These are phyloP conservation scores for Rhynchosporium graminicola DNA, from an alignment of 2,329 filamentous ascomycete species.

Conservation along the genomic window DNA sequence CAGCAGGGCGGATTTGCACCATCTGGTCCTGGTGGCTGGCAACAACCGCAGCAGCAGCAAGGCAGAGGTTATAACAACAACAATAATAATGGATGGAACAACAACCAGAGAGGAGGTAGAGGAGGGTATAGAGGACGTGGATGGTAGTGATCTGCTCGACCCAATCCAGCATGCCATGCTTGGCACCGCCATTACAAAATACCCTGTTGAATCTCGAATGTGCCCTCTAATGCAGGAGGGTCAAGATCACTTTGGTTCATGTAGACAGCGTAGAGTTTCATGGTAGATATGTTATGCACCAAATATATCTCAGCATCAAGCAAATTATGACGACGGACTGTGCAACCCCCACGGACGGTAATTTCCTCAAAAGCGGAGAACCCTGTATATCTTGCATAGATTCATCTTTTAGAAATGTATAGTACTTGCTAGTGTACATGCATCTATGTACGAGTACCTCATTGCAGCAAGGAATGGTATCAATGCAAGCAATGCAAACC, in stretches of 20 bases:
- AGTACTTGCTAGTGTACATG: neutral
- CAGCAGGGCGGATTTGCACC: conserved; percentile 27
- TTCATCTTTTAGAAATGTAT: no score
- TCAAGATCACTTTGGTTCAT: neutral
- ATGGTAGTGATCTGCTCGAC: conserved; percentile 14
- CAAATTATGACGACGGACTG: conserved; percentile 1
- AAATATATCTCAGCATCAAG: no score
- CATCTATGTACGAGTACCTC: neutral
- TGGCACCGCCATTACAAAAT: neutral
- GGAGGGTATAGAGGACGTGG: conserved; percentile 37
- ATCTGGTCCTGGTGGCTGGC: conserved; percentile 34
- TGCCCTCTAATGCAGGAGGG: neutral
- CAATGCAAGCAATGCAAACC: conserved; percentile 6
- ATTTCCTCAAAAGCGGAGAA: conserved; percentile 13
- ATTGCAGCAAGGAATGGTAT: neutral
- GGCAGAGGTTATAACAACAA: conserved; percentile 32
- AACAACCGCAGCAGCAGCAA: conserved; percentile 33
- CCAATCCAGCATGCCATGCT: neutral
- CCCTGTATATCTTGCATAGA: neutral
- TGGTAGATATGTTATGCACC: no score
- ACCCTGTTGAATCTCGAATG: neutral
- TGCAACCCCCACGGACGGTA: conserved; percentile 4
- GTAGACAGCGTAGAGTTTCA: neutral
- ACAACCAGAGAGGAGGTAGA: conserved; percentile 30
- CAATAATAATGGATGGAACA: conserved; percentile 32